These are phyloP conservation scores for Aechmea fasciata DNA, from an alignment of 176 grass and related monocot species.

Conservation along the genomic window DNA sequence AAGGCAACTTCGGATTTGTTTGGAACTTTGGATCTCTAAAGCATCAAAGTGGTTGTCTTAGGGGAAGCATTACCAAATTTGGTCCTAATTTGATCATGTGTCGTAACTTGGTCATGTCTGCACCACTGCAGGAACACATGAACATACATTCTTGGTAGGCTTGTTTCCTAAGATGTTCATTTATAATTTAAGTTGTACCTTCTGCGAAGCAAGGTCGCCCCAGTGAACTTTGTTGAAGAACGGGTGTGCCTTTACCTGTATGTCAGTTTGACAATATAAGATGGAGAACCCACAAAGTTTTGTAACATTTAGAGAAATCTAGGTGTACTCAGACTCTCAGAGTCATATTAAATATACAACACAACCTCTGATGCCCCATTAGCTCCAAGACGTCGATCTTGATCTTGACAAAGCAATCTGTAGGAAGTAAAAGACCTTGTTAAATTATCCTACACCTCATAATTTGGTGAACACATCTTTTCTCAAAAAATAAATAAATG, in stretches of 20 bases:
- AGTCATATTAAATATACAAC: constrained; percentile 8
- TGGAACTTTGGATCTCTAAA: background rate
- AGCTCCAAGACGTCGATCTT: constrained; percentile 24
- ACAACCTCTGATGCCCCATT: constrained; percentile 34
- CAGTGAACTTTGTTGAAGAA: constrained; percentile 35
- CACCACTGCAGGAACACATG: background rate
- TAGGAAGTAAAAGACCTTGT: background rate
- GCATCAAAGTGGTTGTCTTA: background rate
- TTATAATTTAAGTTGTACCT: constrained; percentile 18
- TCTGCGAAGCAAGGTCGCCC: constrained; percentile 21
- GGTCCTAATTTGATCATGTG: background rate
- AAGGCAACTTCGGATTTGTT: background rate
- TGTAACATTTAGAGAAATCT: background rate
- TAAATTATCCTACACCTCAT: background rate
- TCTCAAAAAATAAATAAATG: too few species aligned
- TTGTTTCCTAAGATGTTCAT: background rate
- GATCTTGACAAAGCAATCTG: constrained; percentile 34
- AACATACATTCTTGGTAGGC: background rate
- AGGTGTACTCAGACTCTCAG: constrained; percentile 3
- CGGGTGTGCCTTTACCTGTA: constrained; percentile 34
- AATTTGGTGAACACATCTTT: background rate
- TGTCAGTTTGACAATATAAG: constrained; percentile 9
- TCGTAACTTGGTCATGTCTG: background rate
- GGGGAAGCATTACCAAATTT: background rate
- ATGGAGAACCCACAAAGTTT: background rate